These are phyloP conservation scores for Yamadazyma akitaensis DNA, from an alignment of 805 yeast genomes.

Conservation along the genomic window DNA sequence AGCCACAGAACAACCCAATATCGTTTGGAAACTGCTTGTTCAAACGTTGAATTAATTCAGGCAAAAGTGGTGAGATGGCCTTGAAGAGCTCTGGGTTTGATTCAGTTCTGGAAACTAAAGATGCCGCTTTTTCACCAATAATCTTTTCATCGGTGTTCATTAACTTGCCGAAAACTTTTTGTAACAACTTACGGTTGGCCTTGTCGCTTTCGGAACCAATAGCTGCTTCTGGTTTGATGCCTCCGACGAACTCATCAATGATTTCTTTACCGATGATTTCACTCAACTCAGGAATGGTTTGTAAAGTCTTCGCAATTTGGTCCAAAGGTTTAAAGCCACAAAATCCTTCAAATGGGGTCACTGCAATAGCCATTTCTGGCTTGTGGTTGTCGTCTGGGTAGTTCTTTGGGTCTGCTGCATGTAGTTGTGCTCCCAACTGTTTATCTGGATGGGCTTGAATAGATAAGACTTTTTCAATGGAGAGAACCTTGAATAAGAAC, in stretches of 20 bases:
- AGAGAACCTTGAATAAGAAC: conserved; percentile 87
- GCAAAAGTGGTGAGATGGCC: conserved; percentile 46
- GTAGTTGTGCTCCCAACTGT: conserved; percentile 70
- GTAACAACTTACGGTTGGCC: conserved; percentile 62
- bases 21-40: conserved; percentile 90
- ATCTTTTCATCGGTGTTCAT: conserved; percentile 75
- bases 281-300: conserved; percentile 72
- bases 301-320: conserved; percentile 66
- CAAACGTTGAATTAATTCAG: conserved; percentile 71
- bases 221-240: conserved; percentile 43
- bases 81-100: conserved; percentile 57
- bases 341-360: conserved; percentile 94
- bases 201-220: conserved; percentile 53
- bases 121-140: conserved; percentile 55
- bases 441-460: conserved; percentile 99
- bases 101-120: conserved; percentile 63
- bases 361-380: conserved; percentile 99
- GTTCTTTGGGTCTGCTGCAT: conserved; percentile 80
- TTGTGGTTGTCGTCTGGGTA: conserved; percentile 98
- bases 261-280: conserved; percentile 64
- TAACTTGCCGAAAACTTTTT: conserved; percentile 71
- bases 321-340: conserved; percentile 94
- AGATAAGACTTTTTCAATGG: conserved; percentile 87
- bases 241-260: conserved; percentile 50
- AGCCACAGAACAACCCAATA: conserved; percentile 94